phyloP scores from a whole-genome alignment of 2,329 filamentous ascomycete genomes.

The Aspergillus novofumigatus region DNA sequence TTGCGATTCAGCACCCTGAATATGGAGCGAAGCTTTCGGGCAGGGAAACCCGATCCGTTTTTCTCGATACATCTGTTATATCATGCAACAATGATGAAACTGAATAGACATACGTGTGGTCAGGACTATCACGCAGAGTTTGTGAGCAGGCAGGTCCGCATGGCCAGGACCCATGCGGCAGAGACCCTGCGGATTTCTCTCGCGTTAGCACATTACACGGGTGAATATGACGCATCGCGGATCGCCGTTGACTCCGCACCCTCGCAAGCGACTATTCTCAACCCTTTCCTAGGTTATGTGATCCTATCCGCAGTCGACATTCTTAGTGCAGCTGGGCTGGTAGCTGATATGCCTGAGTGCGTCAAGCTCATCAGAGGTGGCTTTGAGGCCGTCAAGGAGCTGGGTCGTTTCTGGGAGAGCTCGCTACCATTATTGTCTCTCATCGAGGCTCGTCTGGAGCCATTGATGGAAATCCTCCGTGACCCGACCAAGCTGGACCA shows the following conservation, averaged over 20 bases:
- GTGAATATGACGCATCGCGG: slow-evolving; percentile 19
- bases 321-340: slow-evolving; percentile 56
- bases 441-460: slow-evolving; percentile 45
- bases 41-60: slow-evolving; percentile 55
- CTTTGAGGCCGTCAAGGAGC: slow-evolving; percentile 52
- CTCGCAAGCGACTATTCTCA: slow-evolving; percentile 45
- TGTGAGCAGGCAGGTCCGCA: slow-evolving; percentile 45
- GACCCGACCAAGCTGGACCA: slow-evolving; percentile 30
- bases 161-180: slow-evolving; percentile 51
- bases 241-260: slow-evolving; percentile 13
- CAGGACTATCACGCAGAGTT: slow-evolving; percentile 40
- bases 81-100: slow-evolving; percentile 59
- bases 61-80: slow-evolving; percentile 65
- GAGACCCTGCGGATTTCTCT: slow-evolving; percentile 47
- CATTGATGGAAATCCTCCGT: slow-evolving; percentile 38
- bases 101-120: slow-evolving; percentile 58
- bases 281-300: slow-evolving; percentile 60
- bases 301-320: slow-evolving; percentile 64
- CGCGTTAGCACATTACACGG: slow-evolving; percentile 20
- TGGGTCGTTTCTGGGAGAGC: slow-evolving; percentile 58
- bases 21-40: slow-evolving; percentile 51
- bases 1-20: slow-evolving; percentile 55
- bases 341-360: slow-evolving; percentile 49
- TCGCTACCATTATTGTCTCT: slow-evolving; percentile 49
- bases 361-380: slow-evolving; percentile 54